These are phyloP conservation scores for Tricholoma saponaceum DNA, from an alignment of 768 basidiomycete species.

Conservation along the genomic window DNA sequence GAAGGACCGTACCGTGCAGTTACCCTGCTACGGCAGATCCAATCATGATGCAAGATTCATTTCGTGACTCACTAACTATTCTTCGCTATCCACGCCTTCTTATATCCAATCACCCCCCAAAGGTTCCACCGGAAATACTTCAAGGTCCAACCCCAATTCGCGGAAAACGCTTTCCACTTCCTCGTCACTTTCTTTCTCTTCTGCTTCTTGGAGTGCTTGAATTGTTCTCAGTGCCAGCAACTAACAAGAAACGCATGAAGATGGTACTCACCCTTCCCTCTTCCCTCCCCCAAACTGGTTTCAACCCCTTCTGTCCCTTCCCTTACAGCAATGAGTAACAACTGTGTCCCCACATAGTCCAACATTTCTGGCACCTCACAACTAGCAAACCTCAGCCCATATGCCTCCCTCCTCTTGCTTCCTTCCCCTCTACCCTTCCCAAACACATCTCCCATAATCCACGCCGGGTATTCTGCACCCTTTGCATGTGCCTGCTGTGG, in stretches of 20 bases:
- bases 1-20: too few relatives aligned
- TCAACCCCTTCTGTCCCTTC: constrained; percentile 45
- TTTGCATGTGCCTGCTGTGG: constrained; percentile 27
- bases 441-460: constrained; percentile 46
- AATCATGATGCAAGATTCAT: too few relatives aligned
- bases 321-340: constrained; percentile 51
- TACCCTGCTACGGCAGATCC: too few relatives aligned
- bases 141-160: constrained; percentile 39
- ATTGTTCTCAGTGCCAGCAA: background rate
- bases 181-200: constrained; percentile 35
- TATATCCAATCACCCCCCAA: constrained; percentile 52
- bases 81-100: background rate
- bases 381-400: constrained; percentile 47
- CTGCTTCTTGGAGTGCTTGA: constrained; percentile 36
- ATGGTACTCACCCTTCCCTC: constrained; percentile 41
- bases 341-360: constrained; percentile 49
- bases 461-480: constrained; percentile 41
- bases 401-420: constrained; percentile 25
- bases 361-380: constrained; percentile 49
- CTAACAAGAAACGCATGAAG: background rate
- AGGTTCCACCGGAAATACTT: constrained; percentile 39
- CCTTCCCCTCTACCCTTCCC: constrained; percentile 27
- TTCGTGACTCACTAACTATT: too few relatives aligned
- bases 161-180: constrained; percentile 38
- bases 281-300: constrained; percentile 44